Evolutionary conservation across 2,329 filamentous ascomycete species (phyloP).

Genomic region (Teratosphaeria zuluensis): DNA sequence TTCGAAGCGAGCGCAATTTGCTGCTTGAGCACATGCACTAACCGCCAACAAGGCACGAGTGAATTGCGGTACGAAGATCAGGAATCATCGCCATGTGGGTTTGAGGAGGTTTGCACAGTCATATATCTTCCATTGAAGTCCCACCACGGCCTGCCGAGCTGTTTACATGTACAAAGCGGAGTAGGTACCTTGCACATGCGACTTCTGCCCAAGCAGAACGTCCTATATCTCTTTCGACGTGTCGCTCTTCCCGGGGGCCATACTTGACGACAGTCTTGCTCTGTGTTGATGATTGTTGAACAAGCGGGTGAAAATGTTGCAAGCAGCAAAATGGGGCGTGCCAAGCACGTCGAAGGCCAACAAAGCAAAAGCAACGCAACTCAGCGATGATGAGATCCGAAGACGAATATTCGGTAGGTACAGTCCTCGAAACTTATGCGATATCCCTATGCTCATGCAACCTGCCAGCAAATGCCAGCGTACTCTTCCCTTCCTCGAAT

Average conservation of each 20-base stretch:
- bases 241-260: neutral
- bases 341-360: neutral
- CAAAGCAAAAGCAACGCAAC: neutral
- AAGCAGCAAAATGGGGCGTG: neutral
- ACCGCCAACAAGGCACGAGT: too few species aligned
- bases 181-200: neutral
- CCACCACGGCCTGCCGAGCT: too few species aligned
- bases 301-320: neutral
- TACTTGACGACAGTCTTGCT: neutral
- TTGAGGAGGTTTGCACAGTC: neutral
- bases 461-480: neutral
- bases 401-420: neutral
- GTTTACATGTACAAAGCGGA: neutral
- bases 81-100: neutral
- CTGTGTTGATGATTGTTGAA: neutral
- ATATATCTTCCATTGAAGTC: neutral
- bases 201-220: neutral
- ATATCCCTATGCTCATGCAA: neutral
- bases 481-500: neutral
- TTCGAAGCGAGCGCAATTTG: neutral
- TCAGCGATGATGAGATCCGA: neutral
- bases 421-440: neutral
- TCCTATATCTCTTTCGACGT: neutral
- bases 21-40: too few species aligned
- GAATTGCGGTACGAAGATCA: neutral